These are phyloP conservation scores for Coniochaeta sp. DNA, from an alignment of 2,329 filamentous ascomycete genomes.

Conservation along the genomic window DNA sequence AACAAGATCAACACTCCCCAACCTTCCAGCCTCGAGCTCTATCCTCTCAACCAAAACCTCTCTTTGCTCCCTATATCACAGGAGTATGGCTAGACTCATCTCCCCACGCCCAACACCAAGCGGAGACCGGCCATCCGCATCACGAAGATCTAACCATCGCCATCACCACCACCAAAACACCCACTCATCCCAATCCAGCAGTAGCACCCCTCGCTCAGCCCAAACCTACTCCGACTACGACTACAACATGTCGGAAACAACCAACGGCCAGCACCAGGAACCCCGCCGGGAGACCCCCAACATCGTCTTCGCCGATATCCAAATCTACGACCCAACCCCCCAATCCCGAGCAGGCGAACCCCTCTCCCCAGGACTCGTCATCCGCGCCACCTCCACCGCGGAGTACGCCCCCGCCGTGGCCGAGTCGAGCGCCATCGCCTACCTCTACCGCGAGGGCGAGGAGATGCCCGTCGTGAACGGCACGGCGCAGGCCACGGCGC, in stretches of 20 bases:
- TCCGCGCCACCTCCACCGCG: not conserved
- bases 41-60: not conserved
- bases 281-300: not conserved
- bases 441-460: not conserved
- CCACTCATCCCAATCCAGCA: not conserved
- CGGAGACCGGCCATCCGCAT: not conserved
- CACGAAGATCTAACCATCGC: not conserved
- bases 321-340: not conserved
- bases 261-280: not conserved
- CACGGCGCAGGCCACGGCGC: not conserved
- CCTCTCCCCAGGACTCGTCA: not conserved
- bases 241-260: not conserved
- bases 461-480: not conserved
- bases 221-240: not conserved
- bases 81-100: not conserved
- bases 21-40: not conserved
- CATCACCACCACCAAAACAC: not conserved
- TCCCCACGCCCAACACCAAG: not conserved
- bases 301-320: not conserved
- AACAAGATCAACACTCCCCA: too few relatives aligned
- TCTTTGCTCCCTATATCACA: not conserved
- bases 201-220: not conserved
- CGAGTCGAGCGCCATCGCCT: not conserved
- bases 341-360: not conserved
- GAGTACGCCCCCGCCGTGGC: not conserved